A percentile compares a stretch with the other conserved stretches of the same genome.
Conservation (phyloP, 768 basidiomycete species). For the Lentinula lateritia region DNA sequence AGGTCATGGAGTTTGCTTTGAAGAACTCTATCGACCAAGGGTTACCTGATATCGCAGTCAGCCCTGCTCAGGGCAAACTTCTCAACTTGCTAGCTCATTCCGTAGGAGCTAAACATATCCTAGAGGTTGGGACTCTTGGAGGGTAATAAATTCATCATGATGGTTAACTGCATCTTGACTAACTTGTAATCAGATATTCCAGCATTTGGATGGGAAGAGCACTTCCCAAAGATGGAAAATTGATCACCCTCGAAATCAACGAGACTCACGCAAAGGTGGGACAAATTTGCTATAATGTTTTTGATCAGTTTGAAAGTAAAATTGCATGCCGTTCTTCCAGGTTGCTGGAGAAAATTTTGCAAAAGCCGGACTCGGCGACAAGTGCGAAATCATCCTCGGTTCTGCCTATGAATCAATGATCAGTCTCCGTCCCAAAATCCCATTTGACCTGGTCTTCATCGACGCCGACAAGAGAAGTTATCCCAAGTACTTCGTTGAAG, state of each 20-base stretch:
- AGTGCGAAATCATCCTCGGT: constrained; percentile 46
- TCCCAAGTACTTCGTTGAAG: constrained; percentile 50
- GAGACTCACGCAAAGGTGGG: constrained; percentile 43
- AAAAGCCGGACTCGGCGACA: constrained; percentile 43
- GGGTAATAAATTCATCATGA: constrained; percentile 25
- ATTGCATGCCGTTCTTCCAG: constrained; percentile 20
- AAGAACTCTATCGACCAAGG: constrained; percentile 26
- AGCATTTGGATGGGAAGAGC: constrained; percentile 39
- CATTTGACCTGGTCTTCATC: constrained; percentile 69
- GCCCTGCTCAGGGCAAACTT: constrained; percentile 38
- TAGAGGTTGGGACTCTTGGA: constrained; percentile 52
- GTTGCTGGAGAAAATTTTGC: constrained; percentile 54
- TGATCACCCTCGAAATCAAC: constrained; percentile 44
- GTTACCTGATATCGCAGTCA: constrained; percentile 29
- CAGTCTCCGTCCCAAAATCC: constrained; percentile 37
- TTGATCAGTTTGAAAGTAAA: background rate
- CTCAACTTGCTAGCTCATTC: constrained; percentile 35
- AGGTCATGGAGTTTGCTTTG: constrained; percentile 21
- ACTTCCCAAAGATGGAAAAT: constrained; percentile 43
- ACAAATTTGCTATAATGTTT: background rate
- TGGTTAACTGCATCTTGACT: background rate
- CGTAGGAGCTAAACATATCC: constrained; percentile 38
- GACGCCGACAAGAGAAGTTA: constrained; percentile 65
- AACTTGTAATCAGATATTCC: constrained; percentile 27
- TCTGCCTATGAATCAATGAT: constrained; percentile 46